phyloP scores from a whole-genome alignment of 2,329 filamentous ascomycete genomes.

The Penicillium psychrosexuale region DNA sequence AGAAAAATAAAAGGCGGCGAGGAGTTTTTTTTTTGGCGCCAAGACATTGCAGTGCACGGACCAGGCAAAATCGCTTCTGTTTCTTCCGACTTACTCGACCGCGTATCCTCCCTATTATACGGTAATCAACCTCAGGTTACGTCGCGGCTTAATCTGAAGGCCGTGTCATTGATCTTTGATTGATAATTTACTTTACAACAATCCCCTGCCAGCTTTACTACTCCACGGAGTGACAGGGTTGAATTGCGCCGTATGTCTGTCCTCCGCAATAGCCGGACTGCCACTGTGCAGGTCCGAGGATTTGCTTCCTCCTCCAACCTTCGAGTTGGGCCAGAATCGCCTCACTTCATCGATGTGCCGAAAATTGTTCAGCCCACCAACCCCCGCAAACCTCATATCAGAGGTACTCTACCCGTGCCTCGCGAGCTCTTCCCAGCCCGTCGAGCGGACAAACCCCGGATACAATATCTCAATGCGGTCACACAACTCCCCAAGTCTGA shows the following conservation, averaged over 20 bases:
- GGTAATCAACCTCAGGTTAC: constrained; percentile 10
- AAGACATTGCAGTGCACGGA: constrained; percentile 36
- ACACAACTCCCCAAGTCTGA: constrained; percentile 53
- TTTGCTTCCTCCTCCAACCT: constrained; percentile 38
- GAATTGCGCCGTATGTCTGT: constrained; percentile 33
- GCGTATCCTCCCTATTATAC: constrained; percentile 18
- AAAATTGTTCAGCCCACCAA: constrained; percentile 68
- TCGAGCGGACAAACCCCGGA: constrained; percentile 58
- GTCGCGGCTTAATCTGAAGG: constrained; percentile 4
- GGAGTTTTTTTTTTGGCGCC: constrained; percentile 37
- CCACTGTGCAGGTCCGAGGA: constrained; percentile 39
- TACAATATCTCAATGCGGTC: constrained; percentile 59
- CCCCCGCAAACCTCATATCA: constrained; percentile 51
- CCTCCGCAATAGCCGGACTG: constrained; percentile 37
- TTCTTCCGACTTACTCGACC: constrained; percentile 22
- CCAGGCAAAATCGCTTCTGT: constrained; percentile 41
- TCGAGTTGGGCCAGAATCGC: constrained; percentile 68
- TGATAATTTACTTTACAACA: background rate
- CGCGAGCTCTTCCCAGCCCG: constrained; percentile 70
- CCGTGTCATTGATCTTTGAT: constrained; percentile 2
- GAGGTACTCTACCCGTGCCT: constrained; percentile 79
- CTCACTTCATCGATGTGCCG: constrained; percentile 80
- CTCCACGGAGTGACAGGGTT: background rate
- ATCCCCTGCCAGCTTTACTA: background rate
- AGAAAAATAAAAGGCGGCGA: constrained; percentile 27